Evolutionary conservation across 73 alveolate species (phyloP).

Genomic region (Paramecium octaurelia): DNA sequence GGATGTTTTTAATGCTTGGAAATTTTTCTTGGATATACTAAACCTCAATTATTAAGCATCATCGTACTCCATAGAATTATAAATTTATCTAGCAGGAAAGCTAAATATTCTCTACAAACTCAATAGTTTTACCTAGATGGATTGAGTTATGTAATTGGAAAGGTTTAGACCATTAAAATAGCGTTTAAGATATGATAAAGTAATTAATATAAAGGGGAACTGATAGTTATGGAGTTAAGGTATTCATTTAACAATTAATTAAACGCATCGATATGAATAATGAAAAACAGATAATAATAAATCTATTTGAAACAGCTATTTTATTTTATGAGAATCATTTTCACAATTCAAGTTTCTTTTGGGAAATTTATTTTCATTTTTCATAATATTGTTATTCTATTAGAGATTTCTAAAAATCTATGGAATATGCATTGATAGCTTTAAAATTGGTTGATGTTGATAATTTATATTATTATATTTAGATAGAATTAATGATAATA

Average conservation of each 20-base stretch:
- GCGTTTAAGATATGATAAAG: not conserved
- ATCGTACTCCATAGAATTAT: not conserved
- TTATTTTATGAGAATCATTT: not conserved
- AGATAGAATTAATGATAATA: not conserved
- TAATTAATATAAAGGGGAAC: not conserved
- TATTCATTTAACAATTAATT: not conserved
- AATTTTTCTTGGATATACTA: not conserved
- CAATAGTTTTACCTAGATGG: not conserved
- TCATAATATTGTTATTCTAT: not conserved
- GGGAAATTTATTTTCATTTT: not conserved
- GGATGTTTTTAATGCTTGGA: not conserved
- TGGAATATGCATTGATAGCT: not conserved
- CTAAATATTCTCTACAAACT: not conserved
- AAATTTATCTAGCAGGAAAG: not conserved
- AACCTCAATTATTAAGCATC: not conserved
- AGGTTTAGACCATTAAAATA: not conserved
- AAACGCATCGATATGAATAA: not conserved
- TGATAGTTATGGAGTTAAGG: not conserved
- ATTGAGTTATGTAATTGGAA: not conserved
- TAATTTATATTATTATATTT: not conserved
- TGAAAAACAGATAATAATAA: not conserved
- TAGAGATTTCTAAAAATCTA: not conserved
- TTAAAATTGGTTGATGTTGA: not conserved
- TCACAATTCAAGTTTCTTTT: not conserved
- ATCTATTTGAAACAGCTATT: not conserved